Conservation (phyloP, 768 basidiomycete species). For the Kwoniella europaea region DNA sequence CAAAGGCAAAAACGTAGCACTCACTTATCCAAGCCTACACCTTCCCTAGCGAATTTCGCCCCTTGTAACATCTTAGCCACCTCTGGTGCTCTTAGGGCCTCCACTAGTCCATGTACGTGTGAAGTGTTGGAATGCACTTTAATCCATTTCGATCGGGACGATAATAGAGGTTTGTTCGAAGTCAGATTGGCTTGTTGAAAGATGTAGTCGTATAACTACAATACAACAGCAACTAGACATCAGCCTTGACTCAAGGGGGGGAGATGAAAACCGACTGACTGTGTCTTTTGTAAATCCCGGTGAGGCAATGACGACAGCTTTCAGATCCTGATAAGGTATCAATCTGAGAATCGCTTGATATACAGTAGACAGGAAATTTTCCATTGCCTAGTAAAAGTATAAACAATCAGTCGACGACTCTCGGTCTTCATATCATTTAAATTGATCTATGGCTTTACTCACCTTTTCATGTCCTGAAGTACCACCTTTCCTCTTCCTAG, state of each 20-base stretch:
- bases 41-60: slow-evolving; percentile 95
- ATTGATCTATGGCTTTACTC: slow-evolving; percentile 7
- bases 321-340: slow-evolving; percentile 80
- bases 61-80: slow-evolving; percentile 61
- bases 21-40: slow-evolving; percentile 85
- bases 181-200: slow-evolving; percentile 75
- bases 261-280: slow-evolving; percentile 59
- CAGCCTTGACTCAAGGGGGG: too few species aligned
- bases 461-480: slow-evolving; percentile 86
- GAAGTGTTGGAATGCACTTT: slow-evolving; percentile 90
- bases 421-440: not conserved
- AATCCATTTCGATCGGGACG: slow-evolving; percentile 80
- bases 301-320: slow-evolving; percentile 92
- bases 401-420: not conserved
- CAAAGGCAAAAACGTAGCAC: slow-evolving; percentile 6
- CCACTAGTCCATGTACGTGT: slow-evolving; percentile 93
- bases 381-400: slow-evolving; percentile 64
- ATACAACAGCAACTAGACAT: too few species aligned
- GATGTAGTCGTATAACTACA: slow-evolving; percentile 70
- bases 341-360: slow-evolving; percentile 87
- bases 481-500: slow-evolving; percentile 83
- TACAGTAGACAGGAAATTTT: slow-evolving; percentile 78
- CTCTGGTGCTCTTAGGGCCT: slow-evolving; percentile 92
- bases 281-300: slow-evolving; percentile 95
- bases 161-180: slow-evolving; percentile 80